A percentile compares a stretch with the other conserved stretches of the same genome.
phyloP scores from a whole-genome alignment of 2,329 filamentous ascomycete species.

The Stagonosporopsis vannaccii region DNA sequence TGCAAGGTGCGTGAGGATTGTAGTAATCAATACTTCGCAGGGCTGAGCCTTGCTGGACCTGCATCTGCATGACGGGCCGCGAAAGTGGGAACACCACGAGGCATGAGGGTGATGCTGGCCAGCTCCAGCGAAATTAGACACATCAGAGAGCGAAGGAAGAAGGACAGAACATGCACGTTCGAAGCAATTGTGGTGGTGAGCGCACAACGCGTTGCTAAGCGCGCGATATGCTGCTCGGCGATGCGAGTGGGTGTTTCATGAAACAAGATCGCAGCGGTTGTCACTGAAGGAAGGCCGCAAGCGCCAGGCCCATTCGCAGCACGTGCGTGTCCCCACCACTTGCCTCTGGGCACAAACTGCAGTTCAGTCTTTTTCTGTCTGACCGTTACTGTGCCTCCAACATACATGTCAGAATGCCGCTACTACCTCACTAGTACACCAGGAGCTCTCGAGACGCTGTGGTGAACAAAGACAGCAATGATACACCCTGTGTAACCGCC shows the following conservation, averaged over 20 bases:
- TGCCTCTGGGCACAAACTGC: slow-evolving; percentile 9
- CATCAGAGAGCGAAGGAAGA: background rate
- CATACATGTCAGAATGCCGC: slow-evolving; percentile 18
- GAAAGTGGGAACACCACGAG: slow-evolving; percentile 13
- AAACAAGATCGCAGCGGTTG: slow-evolving; percentile 21
- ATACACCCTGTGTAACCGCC: slow-evolving; percentile 19
- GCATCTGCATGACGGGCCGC: slow-evolving; percentile 24
- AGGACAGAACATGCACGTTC: slow-evolving; percentile 12
- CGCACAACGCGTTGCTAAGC: slow-evolving; percentile 12
- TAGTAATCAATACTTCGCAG: slow-evolving; percentile 40
- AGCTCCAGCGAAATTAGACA: background rate
- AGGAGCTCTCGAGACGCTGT: slow-evolving; percentile 12
- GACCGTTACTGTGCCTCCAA: slow-evolving; percentile 17
- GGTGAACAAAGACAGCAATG: slow-evolving; percentile 19
- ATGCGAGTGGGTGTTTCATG: slow-evolving; percentile 23
- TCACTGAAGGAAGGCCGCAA: slow-evolving; percentile 13
- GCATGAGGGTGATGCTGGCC: slow-evolving; percentile 1
- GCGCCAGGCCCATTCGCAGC: slow-evolving; percentile 19
- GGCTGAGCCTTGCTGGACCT: slow-evolving; percentile 40
- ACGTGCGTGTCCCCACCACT: slow-evolving; percentile 14
- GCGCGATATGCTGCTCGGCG: slow-evolving; percentile 13
- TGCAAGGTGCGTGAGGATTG: slow-evolving; percentile 21
- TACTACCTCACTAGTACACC: slow-evolving; percentile 19
- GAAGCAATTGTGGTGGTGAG: slow-evolving; percentile 5
- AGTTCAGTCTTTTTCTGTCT: slow-evolving; percentile 10